phyloP scores from a whole-genome alignment of 179 eudicot species.

The Corrigiola litoralis region DNA sequence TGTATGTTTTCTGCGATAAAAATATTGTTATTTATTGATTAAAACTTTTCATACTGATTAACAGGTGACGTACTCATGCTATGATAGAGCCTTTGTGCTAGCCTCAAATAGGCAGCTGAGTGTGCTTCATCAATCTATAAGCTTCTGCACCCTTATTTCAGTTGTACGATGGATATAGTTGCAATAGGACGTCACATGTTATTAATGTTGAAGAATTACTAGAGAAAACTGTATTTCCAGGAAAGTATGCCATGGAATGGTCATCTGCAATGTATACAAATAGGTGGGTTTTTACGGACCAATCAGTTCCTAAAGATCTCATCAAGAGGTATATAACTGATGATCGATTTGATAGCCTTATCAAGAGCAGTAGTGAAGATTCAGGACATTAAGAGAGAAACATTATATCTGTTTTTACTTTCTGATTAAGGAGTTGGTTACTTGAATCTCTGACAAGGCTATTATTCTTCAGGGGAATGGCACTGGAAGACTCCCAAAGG shows the following conservation, averaged over 20 bases:
- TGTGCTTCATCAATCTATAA: conserved; percentile 42
- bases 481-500: conserved; percentile 41
- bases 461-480: conserved; percentile 55
- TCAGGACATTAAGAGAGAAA: neutral
- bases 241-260: conserved; percentile 33
- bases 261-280: conserved; percentile 37
- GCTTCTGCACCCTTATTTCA: conserved; percentile 48
- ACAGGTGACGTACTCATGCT: conserved; percentile 50
- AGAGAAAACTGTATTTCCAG: conserved; percentile 38
- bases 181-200: conserved; percentile 36
- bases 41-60: neutral
- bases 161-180: conserved; percentile 48
- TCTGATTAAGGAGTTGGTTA: too few species aligned
- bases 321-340: conserved; percentile 40
- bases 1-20: too few species aligned
- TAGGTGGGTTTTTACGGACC: conserved; percentile 50
- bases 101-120: conserved; percentile 50
- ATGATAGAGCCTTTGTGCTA: conserved; percentile 49
- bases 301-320: conserved; percentile 48
- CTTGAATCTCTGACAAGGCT: too few species aligned
- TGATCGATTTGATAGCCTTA: neutral
- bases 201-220: conserved; percentile 41
- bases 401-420: too few species aligned
- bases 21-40: too few species aligned
- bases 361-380: too few species aligned